Conservation (phyloP, 192 early-diverging fungal species). For the Lobosporangium transversale region DNA sequence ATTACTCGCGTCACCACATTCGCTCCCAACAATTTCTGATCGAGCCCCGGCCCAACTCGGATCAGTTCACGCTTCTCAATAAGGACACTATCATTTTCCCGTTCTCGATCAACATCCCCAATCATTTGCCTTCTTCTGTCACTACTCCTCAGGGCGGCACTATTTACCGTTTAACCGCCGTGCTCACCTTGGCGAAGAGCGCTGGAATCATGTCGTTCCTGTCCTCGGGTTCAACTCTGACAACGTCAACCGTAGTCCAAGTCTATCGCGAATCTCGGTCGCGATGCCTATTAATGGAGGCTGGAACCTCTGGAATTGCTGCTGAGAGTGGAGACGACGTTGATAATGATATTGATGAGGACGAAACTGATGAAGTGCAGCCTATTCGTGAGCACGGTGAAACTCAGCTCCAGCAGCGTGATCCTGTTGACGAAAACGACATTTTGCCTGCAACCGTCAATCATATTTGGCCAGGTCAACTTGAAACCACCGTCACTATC, state of each 20-base stretch:
- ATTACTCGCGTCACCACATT: constrained; percentile 46
- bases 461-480: constrained; percentile 41
- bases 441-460: constrained; percentile 25
- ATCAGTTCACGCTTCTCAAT: constrained; percentile 26
- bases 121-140: constrained; percentile 33
- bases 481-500: constrained; percentile 28
- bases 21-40: constrained; percentile 38
- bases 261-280: constrained; percentile 33
- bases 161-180: constrained; percentile 45
- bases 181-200: constrained; percentile 37
- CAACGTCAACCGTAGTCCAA: constrained; percentile 18
- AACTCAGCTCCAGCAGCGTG: constrained; percentile 4
- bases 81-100: constrained; percentile 18
- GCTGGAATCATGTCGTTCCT: constrained; percentile 43
- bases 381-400: constrained; percentile 1
- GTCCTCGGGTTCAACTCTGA: constrained; percentile 22
- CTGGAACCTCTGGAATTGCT: background rate
- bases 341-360: constrained; percentile 5
- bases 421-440: constrained; percentile 16
- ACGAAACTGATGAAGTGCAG: background rate
- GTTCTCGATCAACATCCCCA: constrained; percentile 36
- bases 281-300: constrained; percentile 9
- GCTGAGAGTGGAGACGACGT: constrained; percentile 1
- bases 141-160: constrained; percentile 50
- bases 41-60: constrained; percentile 22